Conservation (phyloP, 2,329 filamentous ascomycete species). For the Sphaerulina populicola region DNA sequence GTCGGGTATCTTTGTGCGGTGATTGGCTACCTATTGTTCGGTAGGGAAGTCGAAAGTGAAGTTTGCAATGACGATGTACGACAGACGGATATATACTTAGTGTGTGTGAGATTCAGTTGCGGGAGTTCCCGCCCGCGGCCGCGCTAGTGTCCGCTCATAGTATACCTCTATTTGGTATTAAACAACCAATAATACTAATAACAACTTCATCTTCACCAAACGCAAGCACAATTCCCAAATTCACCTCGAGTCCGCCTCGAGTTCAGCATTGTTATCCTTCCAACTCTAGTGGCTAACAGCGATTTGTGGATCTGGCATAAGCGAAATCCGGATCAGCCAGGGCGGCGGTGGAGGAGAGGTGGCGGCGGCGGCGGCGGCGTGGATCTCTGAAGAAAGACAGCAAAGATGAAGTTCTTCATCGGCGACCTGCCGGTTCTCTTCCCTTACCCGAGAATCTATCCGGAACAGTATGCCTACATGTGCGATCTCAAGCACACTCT, state of each 20-base stretch:
- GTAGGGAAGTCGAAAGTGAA: not conserved
- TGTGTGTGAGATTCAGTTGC: not conserved
- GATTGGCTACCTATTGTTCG: not conserved
- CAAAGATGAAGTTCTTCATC: constrained; percentile 67
- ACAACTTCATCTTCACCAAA: not conserved
- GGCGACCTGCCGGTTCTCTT: constrained; percentile 66
- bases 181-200: not conserved
- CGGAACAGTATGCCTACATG: constrained; percentile 73
- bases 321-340: not conserved
- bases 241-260: not conserved
- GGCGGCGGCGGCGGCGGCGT: not conserved
- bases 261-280: not conserved
- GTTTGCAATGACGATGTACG: not conserved
- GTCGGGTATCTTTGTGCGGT: not conserved
- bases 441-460: constrained; percentile 66
- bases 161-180: not conserved
- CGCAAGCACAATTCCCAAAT: not conserved
- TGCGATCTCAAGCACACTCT: constrained; percentile 81
- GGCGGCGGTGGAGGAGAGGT: not conserved
- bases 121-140: not conserved
- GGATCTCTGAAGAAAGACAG: not conserved
- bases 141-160: not conserved
- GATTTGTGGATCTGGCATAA: no score
- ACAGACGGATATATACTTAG: not conserved
- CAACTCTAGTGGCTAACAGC: no score